Conservation (phyloP, 768 basidiomycete species). For the Macrolepiota fuliginosa region DNA sequence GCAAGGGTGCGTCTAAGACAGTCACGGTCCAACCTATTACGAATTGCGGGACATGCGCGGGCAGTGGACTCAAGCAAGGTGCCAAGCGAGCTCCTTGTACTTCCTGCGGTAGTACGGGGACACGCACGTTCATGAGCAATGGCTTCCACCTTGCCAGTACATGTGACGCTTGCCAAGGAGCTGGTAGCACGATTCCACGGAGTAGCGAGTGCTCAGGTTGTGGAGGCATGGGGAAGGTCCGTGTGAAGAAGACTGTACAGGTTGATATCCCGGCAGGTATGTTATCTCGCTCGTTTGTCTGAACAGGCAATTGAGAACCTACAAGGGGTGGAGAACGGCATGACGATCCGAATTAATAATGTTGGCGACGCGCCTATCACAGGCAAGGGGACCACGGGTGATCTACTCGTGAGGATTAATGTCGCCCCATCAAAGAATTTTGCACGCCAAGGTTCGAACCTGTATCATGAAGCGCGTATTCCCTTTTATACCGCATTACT, state of each 20-base stretch:
- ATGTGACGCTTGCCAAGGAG: conserved; percentile 79
- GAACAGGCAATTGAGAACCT: conserved; percentile 10
- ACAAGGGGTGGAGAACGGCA: conserved; percentile 91
- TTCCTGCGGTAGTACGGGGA: conserved; percentile 83
- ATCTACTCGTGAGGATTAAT: conserved; percentile 82
- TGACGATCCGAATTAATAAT: conserved; percentile 79
- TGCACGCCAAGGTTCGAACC: conserved; percentile 85
- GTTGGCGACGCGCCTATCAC: conserved; percentile 83
- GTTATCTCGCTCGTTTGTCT: conserved; percentile 24
- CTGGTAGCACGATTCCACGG: conserved; percentile 76
- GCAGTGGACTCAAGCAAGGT: conserved; percentile 84
- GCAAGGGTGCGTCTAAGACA: conserved; percentile 78
- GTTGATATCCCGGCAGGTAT: conserved; percentile 85
- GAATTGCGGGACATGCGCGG: conserved; percentile 81
- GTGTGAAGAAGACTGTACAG: conserved; percentile 70
- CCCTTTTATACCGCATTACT: conserved; percentile 90
- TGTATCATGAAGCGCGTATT: conserved; percentile 87
- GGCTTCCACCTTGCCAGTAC: conserved; percentile 98
- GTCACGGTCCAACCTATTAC: conserved; percentile 79
- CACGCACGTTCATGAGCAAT: conserved; percentile 82
- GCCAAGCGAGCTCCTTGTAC: conserved; percentile 77
- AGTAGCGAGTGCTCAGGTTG: conserved; percentile 78
- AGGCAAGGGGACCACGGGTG: conserved; percentile 76
- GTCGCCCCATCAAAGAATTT: conserved; percentile 85
- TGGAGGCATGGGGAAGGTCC: conserved; percentile 85